These are phyloP conservation scores for Verticillium albo-atrum DNA, from an alignment of 2,329 filamentous ascomycete species.

Conservation along the genomic window DNA sequence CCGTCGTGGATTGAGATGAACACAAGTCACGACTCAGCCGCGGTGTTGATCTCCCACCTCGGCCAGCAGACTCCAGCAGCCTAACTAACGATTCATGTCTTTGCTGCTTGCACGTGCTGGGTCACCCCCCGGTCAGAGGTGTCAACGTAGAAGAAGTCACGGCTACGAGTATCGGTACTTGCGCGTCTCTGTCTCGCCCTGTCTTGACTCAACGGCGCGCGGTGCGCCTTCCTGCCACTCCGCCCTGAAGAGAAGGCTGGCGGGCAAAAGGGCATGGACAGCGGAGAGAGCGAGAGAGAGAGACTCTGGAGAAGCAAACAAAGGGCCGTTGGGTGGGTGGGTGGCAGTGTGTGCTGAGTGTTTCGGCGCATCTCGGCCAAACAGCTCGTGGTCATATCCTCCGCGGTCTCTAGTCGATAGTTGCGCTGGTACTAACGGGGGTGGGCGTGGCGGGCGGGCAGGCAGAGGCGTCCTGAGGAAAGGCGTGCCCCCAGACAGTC, in stretches of 20 bases:
- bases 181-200: neutral
- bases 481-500: neutral
- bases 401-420: neutral
- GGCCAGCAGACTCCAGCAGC: neutral
- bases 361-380: slow-evolving; percentile 2
- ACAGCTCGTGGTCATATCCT: neutral
- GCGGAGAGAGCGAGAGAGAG: no score
- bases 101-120: neutral
- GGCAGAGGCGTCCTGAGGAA: neutral
- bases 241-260: neutral
- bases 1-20: neutral
- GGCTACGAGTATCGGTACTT: neutral
- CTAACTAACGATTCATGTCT: neutral
- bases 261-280: no score
- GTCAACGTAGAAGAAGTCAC: neutral
- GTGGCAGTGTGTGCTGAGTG: neutral
- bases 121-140: neutral
- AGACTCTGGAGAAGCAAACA: neutral
- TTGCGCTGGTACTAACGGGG: no score
- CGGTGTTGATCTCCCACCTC: neutral
- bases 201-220: neutral
- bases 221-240: neutral
- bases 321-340: neutral
- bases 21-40: neutral
- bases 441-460: neutral